phyloP scores from a whole-genome alignment of 2,329 filamentous ascomycete genomes.

The Exserohilum turcica region DNA sequence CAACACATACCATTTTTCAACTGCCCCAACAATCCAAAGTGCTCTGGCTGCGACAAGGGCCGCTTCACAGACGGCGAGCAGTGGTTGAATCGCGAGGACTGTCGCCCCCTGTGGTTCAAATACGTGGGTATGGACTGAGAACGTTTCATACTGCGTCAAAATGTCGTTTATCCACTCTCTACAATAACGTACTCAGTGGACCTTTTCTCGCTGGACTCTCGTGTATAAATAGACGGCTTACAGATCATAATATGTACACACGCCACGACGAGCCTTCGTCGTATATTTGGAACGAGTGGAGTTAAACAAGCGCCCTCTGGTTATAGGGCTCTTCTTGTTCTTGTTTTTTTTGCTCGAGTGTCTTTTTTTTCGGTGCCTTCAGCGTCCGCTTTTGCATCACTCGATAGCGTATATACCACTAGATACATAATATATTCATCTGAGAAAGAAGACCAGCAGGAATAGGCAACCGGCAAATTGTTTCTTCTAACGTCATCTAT shows the following conservation, averaged over 20 bases:
- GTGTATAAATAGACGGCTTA: neutral
- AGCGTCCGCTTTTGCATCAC: neutral
- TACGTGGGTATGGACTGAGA: constrained; percentile 76
- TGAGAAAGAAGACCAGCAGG: neutral
- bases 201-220: neutral
- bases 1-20: constrained; percentile 99
- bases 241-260: neutral
- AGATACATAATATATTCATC: constrained; percentile 3
- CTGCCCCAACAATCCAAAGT: constrained; percentile 95
- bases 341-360: neutral
- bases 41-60: constrained; percentile 82
- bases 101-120: constrained; percentile 96
- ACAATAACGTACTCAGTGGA: too few relatives aligned
- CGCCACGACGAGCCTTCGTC: neutral
- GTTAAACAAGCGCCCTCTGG: neutral
- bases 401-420: constrained; percentile 11
- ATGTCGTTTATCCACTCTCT: neutral
- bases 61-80: constrained; percentile 86
- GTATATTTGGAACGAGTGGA: neutral
- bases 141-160: neutral
- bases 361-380: neutral
- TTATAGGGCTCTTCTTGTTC: too few relatives aligned
- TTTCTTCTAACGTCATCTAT: too few relatives aligned
- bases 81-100: constrained; percentile 88
- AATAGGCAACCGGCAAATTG: too few relatives aligned